Conservation (phyloP, 2,329 filamentous ascomycete genomes). For the Aureobasidium vineae region DNA sequence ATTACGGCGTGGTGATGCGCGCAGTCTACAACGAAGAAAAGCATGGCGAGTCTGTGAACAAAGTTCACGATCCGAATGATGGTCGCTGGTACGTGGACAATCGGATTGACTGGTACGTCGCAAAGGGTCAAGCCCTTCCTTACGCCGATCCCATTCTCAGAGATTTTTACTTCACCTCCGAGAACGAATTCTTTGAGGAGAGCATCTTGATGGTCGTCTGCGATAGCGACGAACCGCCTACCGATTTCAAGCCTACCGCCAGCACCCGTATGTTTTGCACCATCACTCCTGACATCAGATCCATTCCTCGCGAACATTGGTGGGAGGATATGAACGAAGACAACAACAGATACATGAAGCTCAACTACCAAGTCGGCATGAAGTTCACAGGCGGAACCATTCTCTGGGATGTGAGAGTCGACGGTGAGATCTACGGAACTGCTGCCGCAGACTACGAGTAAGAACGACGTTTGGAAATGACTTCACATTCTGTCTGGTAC, state of each 20-base stretch:
- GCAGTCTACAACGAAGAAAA: conserved; percentile 65
- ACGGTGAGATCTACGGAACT: conserved; percentile 71
- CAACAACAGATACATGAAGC: conserved; percentile 61
- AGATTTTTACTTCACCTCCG: background rate
- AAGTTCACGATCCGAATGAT: conserved; percentile 79
- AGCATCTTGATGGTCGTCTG: conserved; percentile 4
- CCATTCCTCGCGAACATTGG: conserved; percentile 70
- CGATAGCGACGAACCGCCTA: conserved; percentile 7
- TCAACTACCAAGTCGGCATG: conserved; percentile 82
- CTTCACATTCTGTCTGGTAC: too few relatives aligned
- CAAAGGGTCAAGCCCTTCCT: conserved; percentile 12
- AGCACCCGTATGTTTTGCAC: conserved; percentile 64
- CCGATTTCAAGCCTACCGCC: conserved; percentile 40
- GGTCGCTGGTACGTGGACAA: conserved; percentile 82
- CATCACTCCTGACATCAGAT: conserved; percentile 71
- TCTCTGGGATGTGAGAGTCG: conserved; percentile 71
- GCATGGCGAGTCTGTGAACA: conserved; percentile 60
- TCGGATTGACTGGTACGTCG: conserved; percentile 81
- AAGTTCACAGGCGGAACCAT: conserved; percentile 69
- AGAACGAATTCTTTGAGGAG: background rate
- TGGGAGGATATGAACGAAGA: conserved; percentile 56
- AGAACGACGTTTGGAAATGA: too few relatives aligned
- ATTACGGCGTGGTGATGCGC: conserved; percentile 17
- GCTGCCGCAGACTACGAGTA: conserved; percentile 73
- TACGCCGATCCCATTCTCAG: background rate